phyloP scores from a whole-genome alignment of 768 basidiomycete genomes.

The Terana coerulea region DNA sequence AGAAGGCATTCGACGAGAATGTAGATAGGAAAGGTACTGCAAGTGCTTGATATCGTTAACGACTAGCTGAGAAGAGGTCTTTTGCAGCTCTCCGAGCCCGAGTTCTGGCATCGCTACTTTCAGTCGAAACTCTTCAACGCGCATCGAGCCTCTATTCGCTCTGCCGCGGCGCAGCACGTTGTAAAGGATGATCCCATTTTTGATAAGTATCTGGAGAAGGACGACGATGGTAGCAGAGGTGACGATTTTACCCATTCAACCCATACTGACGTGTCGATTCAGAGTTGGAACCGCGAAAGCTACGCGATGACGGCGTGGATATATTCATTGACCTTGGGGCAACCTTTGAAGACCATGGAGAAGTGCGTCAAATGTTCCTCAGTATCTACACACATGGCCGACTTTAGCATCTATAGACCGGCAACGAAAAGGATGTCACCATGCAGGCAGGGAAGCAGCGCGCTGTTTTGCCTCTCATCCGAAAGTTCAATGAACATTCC shows the following conservation, averaged over 20 bases:
- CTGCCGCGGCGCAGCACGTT: constrained; percentile 76
- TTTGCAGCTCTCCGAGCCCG: constrained; percentile 75
- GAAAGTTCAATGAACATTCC: constrained; percentile 97
- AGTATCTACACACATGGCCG: neutral
- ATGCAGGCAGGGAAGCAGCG: constrained; percentile 94
- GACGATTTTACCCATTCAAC: neutral
- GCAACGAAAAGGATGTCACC: constrained; percentile 86
- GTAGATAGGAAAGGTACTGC: constrained; percentile 71
- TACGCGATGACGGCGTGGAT: constrained; percentile 63
- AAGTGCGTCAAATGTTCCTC: constrained; percentile 46
- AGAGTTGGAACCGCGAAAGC: constrained; percentile 78
- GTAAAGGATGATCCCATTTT: constrained; percentile 92
- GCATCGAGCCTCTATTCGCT: constrained; percentile 89
- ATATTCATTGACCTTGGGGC: constrained; percentile 83
- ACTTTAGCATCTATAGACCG: constrained; percentile 56
- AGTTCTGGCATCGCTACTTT: constrained; percentile 98
- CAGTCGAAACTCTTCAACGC: constrained; percentile 94
- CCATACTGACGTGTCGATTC: constrained; percentile 6
- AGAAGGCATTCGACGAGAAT: constrained; percentile 88
- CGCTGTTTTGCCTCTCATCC: constrained; percentile 85
- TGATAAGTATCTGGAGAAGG: constrained; percentile 93
- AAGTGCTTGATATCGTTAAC: neutral
- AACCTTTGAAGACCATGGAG: constrained; percentile 86
- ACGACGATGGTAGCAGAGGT: constrained; percentile 75
- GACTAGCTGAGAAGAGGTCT: neutral